phyloP scores from a whole-genome alignment of 306 rosid species.

The Datisca glomerata region DNA sequence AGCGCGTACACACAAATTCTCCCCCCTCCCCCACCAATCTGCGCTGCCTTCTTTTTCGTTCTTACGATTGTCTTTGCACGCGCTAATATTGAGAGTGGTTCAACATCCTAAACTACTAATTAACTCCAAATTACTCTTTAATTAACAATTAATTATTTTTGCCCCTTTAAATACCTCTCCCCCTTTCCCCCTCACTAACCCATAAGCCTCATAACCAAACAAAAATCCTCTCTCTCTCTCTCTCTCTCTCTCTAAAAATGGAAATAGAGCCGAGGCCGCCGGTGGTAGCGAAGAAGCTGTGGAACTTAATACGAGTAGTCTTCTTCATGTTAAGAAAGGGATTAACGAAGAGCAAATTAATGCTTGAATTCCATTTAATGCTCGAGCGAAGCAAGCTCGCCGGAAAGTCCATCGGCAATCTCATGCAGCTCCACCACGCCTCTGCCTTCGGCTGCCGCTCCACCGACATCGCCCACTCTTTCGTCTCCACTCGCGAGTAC shows the following conservation, averaged over 20 bases:
- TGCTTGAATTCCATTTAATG: slow-evolving; percentile 34
- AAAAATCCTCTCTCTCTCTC: background rate
- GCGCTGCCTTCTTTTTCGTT: background rate
- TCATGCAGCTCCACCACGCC: slow-evolving; percentile 31
- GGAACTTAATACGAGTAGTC: slow-evolving; percentile 45
- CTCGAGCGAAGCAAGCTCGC: slow-evolving; percentile 70
- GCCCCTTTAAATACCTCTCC: slow-evolving; percentile 23
- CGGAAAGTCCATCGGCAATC: slow-evolving; percentile 42
- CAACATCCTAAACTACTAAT: background rate
- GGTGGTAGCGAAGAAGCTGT: slow-evolving; percentile 42
- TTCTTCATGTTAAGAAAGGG: slow-evolving; percentile 56
- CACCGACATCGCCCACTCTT: slow-evolving; percentile 29
- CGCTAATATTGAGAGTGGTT: slow-evolving; percentile 3
- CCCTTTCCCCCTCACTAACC: slow-evolving; percentile 5
- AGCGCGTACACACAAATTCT: too few species aligned
- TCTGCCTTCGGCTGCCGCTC: slow-evolving; percentile 39
- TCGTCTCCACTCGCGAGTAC: slow-evolving; percentile 53
- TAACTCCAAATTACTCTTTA: slow-evolving; percentile 1
- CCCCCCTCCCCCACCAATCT: too few species aligned
- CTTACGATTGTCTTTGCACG: background rate
- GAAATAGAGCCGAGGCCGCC: slow-evolving; percentile 42
- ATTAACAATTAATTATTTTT: slow-evolving; percentile 10
- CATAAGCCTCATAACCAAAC: background rate
- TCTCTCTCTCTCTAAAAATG: slow-evolving; percentile 19
- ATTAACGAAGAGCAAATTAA: slow-evolving; percentile 48